Base-by-base conservation (phyloP, 2,329 filamentous ascomycete genomes). In the Fusarium duplospermum region DNA sequence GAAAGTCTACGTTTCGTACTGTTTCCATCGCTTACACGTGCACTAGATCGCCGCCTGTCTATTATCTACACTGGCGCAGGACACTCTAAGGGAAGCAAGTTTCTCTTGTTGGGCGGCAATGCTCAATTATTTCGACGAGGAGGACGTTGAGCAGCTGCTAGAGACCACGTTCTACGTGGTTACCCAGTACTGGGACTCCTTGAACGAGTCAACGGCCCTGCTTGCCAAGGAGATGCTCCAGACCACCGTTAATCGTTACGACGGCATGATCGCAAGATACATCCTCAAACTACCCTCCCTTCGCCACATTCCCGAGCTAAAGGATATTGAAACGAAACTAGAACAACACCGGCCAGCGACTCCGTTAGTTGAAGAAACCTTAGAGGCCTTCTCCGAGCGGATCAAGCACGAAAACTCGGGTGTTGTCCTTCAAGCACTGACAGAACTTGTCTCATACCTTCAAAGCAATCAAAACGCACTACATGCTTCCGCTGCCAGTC, bases 91-190 rank as follows among this genome's bases (percentile, higher is more conserved):
- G 70, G 88, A 94, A 70, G 87, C 91, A 33, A 94, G 95, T 2
- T 95, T 98, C 77, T 90, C 89, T 5, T 94, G 95, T 58, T 99
- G 96, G 96, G 88, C 90, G 29, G 88, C 91, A 10, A 91, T 99
- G 84, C 88, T 98, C 20, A 89, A 85, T 31, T 89, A 92, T 61
- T 87, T 98, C 57, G 92, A 92, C 11, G 91, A 92, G 66, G 92
- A 95, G 27, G 95, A 98, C 78, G 87, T 98, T 7, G 92, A 93
- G 73, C 87, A 90, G 29, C 88, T 98, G 40, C 86, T 98, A 10
- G 95, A 98, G 80, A 95, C 96, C 67, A 97, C 95, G 0, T 94
- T 98, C 75, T 95, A 95, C 62, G 90, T 98, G 45, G 91, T 98
- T 58, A 91, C 93, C 27, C 91, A 93, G 75, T 92, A 96, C 78